These are phyloP conservation scores for Kluyveromyces wickerhamii DNA, from an alignment of 805 yeast species.

Conservation along the genomic window DNA sequence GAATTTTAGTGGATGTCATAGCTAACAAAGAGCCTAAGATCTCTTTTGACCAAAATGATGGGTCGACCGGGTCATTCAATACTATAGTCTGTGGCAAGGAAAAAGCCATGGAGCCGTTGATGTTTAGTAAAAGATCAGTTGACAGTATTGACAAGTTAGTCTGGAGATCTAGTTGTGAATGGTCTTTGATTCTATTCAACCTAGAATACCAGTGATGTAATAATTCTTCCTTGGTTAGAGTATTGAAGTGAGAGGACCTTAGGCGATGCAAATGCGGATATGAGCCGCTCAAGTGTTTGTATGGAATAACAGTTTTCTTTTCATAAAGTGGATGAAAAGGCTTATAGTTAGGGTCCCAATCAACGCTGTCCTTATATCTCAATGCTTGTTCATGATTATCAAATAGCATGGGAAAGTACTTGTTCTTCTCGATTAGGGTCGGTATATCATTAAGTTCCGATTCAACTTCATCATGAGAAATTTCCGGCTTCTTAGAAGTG, in stretches of 20 bases:
- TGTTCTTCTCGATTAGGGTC: slow-evolving; percentile 29
- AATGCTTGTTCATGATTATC: slow-evolving; percentile 14
- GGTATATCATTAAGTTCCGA: slow-evolving; percentile 17
- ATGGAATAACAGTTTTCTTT: slow-evolving; percentile 3
- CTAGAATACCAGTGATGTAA: neutral
- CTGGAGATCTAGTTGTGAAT: neutral
- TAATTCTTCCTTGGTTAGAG: slow-evolving; percentile 1
- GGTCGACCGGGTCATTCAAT: slow-evolving; percentile 1
- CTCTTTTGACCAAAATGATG: slow-evolving; percentile 1
- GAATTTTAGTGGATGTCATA: neutral
- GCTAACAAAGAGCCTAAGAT: slow-evolving; percentile 1
- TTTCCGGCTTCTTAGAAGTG: neutral
- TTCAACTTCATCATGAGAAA: slow-evolving; percentile 4
- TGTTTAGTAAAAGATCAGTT: neutral
- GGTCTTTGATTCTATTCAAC: neutral
- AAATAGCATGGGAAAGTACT: slow-evolving; percentile 32
- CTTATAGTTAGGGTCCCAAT: neutral
- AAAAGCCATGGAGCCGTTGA: neutral
- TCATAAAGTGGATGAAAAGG: slow-evolving; percentile 4
- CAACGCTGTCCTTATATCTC: neutral
- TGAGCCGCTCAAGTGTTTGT: neutral
- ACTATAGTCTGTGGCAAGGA: neutral
- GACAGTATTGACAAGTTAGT: neutral
- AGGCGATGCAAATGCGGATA: slow-evolving; percentile 4
- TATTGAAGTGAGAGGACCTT: neutral